Evolutionary conservation across 305 asterid genomes (phyloP).

Genomic region (Solanum chacoense): DNA sequence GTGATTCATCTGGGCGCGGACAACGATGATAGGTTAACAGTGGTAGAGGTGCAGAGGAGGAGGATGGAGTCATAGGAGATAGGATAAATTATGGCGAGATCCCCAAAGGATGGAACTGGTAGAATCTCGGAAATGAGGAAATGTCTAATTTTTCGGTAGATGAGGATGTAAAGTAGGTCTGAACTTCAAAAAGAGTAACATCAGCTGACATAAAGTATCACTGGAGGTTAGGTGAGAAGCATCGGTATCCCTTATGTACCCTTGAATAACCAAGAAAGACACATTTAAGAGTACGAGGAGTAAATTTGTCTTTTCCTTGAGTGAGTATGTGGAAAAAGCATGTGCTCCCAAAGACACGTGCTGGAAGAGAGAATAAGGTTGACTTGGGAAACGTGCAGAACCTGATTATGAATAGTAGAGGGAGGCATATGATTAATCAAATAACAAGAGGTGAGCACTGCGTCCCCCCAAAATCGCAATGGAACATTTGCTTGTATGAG

Average conservation of each 20-base stretch:
- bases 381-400: not conserved
- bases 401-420: not conserved
- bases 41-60: not conserved
- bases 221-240: not conserved
- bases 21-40: not conserved
- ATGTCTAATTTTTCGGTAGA: not conserved
- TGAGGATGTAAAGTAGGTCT: not conserved
- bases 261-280: not conserved
- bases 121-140: not conserved
- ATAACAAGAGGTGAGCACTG: not conserved
- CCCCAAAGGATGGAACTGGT: not conserved
- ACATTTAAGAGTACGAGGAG: not conserved
- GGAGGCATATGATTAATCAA: not conserved
- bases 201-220: too few species aligned
- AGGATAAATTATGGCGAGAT: not conserved
- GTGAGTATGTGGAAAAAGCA: not conserved
- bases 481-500: not conserved
- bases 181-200: not conserved
- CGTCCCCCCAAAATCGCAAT: not conserved
- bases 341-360: not conserved
- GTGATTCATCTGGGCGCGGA: not conserved
- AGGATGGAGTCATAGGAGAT: not conserved
- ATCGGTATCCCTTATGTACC: not conserved
- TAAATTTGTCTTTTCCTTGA: not conserved
- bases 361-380: not conserved